These are phyloP conservation scores for Sporobolus alterniflorus DNA, from an alignment of 202 grass and related monocot genomes.

Conservation along the genomic window DNA sequence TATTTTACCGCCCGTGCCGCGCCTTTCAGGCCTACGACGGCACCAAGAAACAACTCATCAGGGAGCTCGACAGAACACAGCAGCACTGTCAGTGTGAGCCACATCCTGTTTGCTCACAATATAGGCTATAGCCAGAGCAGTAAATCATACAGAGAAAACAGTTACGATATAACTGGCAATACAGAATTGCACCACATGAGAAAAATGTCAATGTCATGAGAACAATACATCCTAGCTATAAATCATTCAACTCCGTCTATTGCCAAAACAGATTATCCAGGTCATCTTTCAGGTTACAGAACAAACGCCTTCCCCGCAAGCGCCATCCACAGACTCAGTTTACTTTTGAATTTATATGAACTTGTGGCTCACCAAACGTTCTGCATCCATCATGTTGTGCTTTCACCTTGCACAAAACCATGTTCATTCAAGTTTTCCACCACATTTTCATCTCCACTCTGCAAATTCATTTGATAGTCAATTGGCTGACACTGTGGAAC, in stretches of 20 bases:
- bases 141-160: not conserved
- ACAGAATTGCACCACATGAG: not conserved
- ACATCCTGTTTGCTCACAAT: not conserved
- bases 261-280: not conserved
- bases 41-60: not conserved
- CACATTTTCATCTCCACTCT: constrained; percentile 29
- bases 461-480: constrained; percentile 11
- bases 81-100: not conserved
- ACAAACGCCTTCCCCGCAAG: not conserved
- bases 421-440: constrained; percentile 28
- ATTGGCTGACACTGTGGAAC: constrained; percentile 11
- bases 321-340: not conserved
- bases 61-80: not conserved
- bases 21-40: not conserved
- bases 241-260: not conserved
- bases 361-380: not conserved
- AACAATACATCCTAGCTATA: not conserved
- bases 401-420: constrained; percentile 52
- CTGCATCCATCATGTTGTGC: not conserved
- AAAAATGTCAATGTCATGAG: not conserved
- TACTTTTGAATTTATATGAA: not conserved
- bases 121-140: not conserved
- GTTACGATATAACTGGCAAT: not conserved
- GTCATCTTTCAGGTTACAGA: not conserved
- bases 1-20: not conserved